Evolutionary conservation across 176 grass and related monocot species (phyloP), one percentile per base, ranked within the genome.

Genomic region (Chloris gayana): DNA sequence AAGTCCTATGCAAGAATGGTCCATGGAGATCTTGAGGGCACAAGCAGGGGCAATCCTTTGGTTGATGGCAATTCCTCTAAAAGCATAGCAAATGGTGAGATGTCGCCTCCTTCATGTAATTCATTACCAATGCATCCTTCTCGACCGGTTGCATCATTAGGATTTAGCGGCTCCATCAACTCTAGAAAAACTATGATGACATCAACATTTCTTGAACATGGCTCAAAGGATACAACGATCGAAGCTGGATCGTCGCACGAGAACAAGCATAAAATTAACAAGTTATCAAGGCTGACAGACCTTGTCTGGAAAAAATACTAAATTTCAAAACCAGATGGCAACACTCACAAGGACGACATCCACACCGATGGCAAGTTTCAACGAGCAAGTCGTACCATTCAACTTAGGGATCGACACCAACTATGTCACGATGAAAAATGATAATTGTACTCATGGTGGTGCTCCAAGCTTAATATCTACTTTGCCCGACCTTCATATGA

Each of bases 311-410:
- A 67, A 66, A 27, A 49, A 39, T 8, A 22, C n/a, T 65, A 61
- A 83, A 21, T 33, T 71, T 25, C 72, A 78, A 3, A 73, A 69
- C 46, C 77, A 77, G 59, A 57, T 84, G 17, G 14, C 51, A 54
- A 13, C n/a, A 10, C 35, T 83, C 56, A n/a, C 31, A 15, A 66
- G 33, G 24, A 85, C 15, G 24, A 85, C 15, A 39, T 31, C 25
- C 2, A 30, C 37, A 3, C 5, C 78, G 46, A 41, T 85, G 19
- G 14, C 17, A 33, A 13, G 17, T 71, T 39, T 64, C 32, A 19
- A 26, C 14, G 26, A 75, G 8, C 42, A 88, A 11, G 39, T 72
- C 37, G 72, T 14, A 0, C 75, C 53, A 49, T 85, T 67, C 69
- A 73, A 72, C 69, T 66, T 83, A 13, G 42, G 62, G 70, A 70